phyloP scores from a whole-genome alignment of 2,329 filamentous ascomycete species.

The Ambrosiella xylebori region DNA sequence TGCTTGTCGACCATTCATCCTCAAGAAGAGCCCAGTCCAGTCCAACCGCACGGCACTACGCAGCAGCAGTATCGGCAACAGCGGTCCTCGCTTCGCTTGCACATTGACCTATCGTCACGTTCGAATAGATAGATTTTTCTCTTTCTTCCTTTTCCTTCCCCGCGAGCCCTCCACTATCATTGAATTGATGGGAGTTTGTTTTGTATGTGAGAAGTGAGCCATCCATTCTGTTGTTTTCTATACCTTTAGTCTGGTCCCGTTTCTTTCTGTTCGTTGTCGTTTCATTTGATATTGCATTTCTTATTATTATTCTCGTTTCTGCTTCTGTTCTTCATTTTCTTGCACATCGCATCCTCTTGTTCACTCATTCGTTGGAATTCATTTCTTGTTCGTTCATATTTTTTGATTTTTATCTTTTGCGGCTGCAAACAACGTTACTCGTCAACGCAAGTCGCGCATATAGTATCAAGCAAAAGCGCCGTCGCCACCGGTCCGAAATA shows the following conservation, averaged over 20 bases:
- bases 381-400: not conserved
- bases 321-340: not conserved
- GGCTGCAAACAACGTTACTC: slow-evolving; percentile 1
- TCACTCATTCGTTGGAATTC: not conserved
- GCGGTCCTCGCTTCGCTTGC: not conserved
- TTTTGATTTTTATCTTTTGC: not conserved
- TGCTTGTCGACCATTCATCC: no score
- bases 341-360: not conserved
- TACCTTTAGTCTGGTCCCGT: not conserved
- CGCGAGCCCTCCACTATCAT: not conserved
- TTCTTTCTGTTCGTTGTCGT: not conserved
- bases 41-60: not conserved
- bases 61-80: not conserved
- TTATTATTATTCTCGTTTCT: not conserved
- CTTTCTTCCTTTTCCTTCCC: not conserved
- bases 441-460: slow-evolving; percentile 7
- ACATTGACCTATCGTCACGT: not conserved
- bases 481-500: not conserved
- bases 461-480: not conserved
- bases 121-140: not conserved
- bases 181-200: not conserved
- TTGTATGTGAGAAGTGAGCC: not conserved
- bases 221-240: not conserved
- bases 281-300: not conserved
- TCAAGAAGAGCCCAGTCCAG: no score